Base-by-base conservation (phyloP, 768 basidiomycete species). In the Gelatoporia subvermispora region DNA sequence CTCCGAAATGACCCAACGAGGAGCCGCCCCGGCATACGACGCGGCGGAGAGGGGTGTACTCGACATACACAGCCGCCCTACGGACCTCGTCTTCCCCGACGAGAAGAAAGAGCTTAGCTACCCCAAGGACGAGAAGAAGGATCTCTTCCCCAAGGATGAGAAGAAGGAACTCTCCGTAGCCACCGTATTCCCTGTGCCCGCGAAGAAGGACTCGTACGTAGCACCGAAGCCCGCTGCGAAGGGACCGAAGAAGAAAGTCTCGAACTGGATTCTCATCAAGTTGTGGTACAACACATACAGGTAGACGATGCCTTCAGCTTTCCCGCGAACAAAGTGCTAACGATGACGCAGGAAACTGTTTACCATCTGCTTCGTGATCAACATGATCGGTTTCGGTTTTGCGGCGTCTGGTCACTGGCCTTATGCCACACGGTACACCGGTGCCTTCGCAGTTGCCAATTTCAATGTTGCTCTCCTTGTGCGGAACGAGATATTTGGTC, bases 211-310 rank as follows among this genome's bases (percentile, higher is more conserved):
- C 49, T 61, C 67, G 17, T 65, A 67, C 16, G 58, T 70, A 8
- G 53, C 65, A 4, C 59, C 67, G 15, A 66, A 65, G 20, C 62
- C 71, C 2, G 63, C 72, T 16, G 61, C 70, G 41, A 71, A 49
- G n/a, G n/a, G 25, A 8, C 37, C 37, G 8, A 82, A 78, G 71
- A 75, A 73, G 63, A 76, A 79, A 59, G 73, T 73, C 23, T 78
- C 84, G 1, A 77, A 72, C 49, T 82, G 81, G 71, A 74, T 83
- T 34, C 62, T 72, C 41, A 80, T 81, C 62, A 74, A 74, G 48
- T 64, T 88, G 21, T 90, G 88, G 88, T 89, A 82, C 65, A 86
- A 91, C 57, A 83, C 81, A 0, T 90, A 91, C 59, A 72, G 85
- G 87, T 83, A 49, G 8, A 73, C 31, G 25, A 4, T 49, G 9